phyloP scores from a whole-genome alignment of 139 green algal species.

The Picochlorum sp. region DNA sequence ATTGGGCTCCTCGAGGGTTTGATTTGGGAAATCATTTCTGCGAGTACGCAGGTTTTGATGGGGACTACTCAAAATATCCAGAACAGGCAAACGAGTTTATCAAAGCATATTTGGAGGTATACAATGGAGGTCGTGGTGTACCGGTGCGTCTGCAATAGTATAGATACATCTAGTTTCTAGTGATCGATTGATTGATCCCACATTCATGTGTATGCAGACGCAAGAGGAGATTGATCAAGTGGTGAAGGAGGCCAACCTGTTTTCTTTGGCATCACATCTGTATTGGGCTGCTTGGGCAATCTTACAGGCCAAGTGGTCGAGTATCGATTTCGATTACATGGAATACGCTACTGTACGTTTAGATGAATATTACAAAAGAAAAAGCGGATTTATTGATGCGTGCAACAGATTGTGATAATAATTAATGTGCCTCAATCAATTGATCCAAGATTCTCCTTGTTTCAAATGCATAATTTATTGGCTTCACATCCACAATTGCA shows the following conservation, averaged over 20 bases:
- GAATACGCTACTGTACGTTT: conserved; percentile 52
- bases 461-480: conserved; percentile 43
- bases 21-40: conserved; percentile 94
- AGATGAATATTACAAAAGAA: conserved; percentile 57
- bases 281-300: conserved; percentile 90
- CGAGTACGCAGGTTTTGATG: conserved; percentile 96
- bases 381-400: conserved; percentile 40
- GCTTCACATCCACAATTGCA: conserved; percentile 34
- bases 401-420: conserved; percentile 1
- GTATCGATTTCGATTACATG: conserved; percentile 88
- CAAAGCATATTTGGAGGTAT: conserved; percentile 9
- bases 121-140: not conserved
- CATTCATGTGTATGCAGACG: not conserved
- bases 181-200: too few relatives aligned
- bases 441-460: conserved; percentile 30
- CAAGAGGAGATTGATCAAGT: conserved; percentile 19
- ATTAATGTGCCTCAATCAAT: not conserved
- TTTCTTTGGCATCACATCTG: conserved; percentile 73
- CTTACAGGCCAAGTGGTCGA: conserved; percentile 64
- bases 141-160: not conserved
- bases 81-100: conserved; percentile 6
- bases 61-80: conserved; percentile 64
- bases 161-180: too few relatives aligned
- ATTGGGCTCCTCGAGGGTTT: conserved; percentile 64
- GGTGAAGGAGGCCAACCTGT: conserved; percentile 67